These are phyloP conservation scores for Trametes polyzona DNA, from an alignment of 1,284 basidiomycete genomes.

Conservation along the genomic window DNA sequence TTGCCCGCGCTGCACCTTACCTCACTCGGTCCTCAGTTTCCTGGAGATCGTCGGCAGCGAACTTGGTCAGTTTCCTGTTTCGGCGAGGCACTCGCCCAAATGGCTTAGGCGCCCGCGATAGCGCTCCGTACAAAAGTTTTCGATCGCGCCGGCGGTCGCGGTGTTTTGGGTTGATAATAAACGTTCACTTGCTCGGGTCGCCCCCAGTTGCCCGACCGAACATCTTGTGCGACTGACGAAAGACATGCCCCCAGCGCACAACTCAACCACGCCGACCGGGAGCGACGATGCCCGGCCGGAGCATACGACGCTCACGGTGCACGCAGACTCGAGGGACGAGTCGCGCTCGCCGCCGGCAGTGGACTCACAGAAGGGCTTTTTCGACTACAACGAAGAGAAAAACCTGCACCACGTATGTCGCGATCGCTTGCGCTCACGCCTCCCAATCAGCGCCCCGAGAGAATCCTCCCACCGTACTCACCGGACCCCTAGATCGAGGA, in stretches of 20 bases:
- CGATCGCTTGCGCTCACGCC: background rate
- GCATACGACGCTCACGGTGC: background rate
- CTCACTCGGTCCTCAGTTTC: no score
- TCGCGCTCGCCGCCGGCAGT: conserved; percentile 42
- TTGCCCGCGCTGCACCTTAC: background rate
- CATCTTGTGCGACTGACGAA: background rate
- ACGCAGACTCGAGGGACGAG: conserved; percentile 20
- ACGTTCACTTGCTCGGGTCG: conserved; percentile 5
- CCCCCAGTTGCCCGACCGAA: background rate
- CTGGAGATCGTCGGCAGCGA: conserved; percentile 13
- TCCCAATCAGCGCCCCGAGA: background rate
- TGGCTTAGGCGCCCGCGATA: background rate
- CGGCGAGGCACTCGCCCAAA: conserved; percentile 2
- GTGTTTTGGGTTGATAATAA: conserved; percentile 10
- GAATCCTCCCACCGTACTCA: no score
- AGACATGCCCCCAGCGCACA: background rate
- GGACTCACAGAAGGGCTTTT: conserved; percentile 69
- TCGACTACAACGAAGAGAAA: conserved; percentile 77
- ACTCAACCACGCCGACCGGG: background rate
- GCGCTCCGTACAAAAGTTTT: conserved; percentile 5
- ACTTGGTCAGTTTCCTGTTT: conserved; percentile 16
- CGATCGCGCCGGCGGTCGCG: conserved; percentile 2
- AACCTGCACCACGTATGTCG: conserved; percentile 67
- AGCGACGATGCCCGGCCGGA: conserved; percentile 1
- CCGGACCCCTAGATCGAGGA: conserved; percentile 77